These are phyloP conservation scores for Madurella mycetomatis DNA, from an alignment of 2,329 filamentous ascomycete genomes.

Conservation along the genomic window DNA sequence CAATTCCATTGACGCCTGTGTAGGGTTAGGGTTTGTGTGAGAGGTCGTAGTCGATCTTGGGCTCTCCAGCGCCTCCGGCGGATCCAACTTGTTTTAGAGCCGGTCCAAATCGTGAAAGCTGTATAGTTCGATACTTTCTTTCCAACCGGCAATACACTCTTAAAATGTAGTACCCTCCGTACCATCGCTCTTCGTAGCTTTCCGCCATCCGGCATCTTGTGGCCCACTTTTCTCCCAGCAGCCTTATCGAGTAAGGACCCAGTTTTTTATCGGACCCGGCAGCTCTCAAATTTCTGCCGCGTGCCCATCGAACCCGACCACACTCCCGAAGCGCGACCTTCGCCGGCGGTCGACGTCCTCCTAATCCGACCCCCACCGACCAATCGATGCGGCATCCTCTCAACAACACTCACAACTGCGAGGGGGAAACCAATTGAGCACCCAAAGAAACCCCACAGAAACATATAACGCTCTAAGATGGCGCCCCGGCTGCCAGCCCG, in stretches of 20 bases:
- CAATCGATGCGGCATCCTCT: constrained; percentile 11
- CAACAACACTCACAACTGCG: not conserved
- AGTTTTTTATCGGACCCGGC: constrained; percentile 8
- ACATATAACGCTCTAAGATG: constrained; percentile 23
- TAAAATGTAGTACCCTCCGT: no score
- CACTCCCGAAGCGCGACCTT: constrained; percentile 15
- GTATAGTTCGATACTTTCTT: no score
- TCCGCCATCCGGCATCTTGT: no score
- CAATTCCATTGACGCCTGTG: no score
- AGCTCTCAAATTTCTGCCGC: constrained; percentile 24
- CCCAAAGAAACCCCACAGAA: not conserved
- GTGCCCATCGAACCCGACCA: constrained; percentile 3
- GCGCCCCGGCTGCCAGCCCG: constrained; percentile 33
- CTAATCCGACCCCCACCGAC: not conserved
- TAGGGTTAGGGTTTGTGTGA: no score
- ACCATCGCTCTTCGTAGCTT: no score
- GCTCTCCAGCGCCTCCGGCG: no score
- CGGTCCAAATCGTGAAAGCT: no score
- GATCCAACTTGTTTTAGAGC: no score
- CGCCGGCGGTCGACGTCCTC: constrained; percentile 17
- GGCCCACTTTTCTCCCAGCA: not conserved
- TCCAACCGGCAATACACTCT: no score
- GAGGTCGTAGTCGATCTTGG: no score
- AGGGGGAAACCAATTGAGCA: not conserved
- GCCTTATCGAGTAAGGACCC: constrained; percentile 1